These are phyloP conservation scores for Pseudopithomyces chartarum DNA, from an alignment of 2,329 filamentous ascomycete genomes.

Conservation along the genomic window DNA sequence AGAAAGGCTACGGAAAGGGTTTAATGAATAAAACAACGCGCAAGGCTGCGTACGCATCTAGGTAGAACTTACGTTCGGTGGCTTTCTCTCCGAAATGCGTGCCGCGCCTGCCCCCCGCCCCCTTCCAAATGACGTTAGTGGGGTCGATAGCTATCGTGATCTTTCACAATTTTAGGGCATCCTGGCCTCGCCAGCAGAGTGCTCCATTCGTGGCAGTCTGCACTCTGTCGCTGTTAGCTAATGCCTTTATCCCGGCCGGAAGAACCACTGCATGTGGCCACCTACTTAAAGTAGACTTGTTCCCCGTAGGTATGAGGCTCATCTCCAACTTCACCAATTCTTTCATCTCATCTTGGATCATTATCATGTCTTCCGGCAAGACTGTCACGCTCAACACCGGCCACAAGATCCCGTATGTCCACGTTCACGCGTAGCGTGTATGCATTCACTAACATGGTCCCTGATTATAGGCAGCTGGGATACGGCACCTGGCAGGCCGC, in stretches of 20 bases:
- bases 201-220: slow-evolving; percentile 18
- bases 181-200: slow-evolving; percentile 20
- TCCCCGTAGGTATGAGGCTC: neutral
- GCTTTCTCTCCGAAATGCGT: slow-evolving; percentile 17
- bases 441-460: slow-evolving; percentile 21
- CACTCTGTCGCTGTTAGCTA: slow-evolving; percentile 20
- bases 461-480: slow-evolving; percentile 59
- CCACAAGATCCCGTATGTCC: slow-evolving; percentile 56
- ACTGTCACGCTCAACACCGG: slow-evolving; percentile 38
- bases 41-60: neutral
- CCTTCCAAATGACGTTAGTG: slow-evolving; percentile 23
- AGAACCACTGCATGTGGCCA: neutral
- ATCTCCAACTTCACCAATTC: neutral
- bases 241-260: neutral
- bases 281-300: neutral
- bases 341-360: neutral
- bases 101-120: slow-evolving; percentile 16
- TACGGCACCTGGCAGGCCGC: slow-evolving; percentile 43
- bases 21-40: neutral
- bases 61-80: slow-evolving; percentile 17
- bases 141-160: slow-evolving; percentile 25
- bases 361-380: slow-evolving; percentile 43
- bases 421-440: slow-evolving; percentile 26
- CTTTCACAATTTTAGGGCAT: slow-evolving; percentile 26
- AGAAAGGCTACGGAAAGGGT: slow-evolving; percentile 24